Conservation (phyloP, 306 rosid species). For the Cicer cuneatum region DNA sequence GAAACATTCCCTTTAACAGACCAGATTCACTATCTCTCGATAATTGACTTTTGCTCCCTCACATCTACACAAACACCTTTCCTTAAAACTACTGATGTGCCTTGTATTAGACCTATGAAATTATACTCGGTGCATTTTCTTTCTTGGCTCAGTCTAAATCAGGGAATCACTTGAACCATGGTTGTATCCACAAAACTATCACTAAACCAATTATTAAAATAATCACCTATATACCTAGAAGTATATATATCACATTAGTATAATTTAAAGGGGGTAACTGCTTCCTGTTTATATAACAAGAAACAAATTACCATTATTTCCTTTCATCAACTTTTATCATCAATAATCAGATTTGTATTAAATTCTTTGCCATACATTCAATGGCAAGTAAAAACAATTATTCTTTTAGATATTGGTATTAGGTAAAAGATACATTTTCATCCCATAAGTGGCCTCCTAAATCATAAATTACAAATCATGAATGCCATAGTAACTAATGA, state of each 20-base stretch:
- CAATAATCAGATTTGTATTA: conserved; percentile 30
- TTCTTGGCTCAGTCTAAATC: neutral
- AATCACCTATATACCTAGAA: conserved; percentile 5
- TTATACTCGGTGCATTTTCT: neutral
- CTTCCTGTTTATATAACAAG: conserved; percentile 20
- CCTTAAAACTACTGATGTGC: neutral
- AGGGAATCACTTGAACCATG: neutral
- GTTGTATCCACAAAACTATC: neutral
- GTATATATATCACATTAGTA: neutral
- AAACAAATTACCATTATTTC: conserved; percentile 20
- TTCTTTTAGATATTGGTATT: neutral
- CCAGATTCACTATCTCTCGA: neutral
- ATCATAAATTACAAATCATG: conserved; percentile 32
- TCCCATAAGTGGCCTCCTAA: neutral
- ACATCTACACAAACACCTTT: neutral
- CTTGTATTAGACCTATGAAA: neutral
- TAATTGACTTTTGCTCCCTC: neutral
- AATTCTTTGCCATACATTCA: conserved; percentile 6
- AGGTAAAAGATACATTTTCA: conserved; percentile 13
- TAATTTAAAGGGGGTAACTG: conserved; percentile 15
- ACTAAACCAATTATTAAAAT: conserved; percentile 8
- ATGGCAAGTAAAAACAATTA: conserved; percentile 15
- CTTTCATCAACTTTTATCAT: conserved; percentile 27
- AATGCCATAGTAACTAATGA: conserved; percentile 7
- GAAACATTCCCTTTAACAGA: neutral